Evolutionary conservation across 2,329 filamentous ascomycete species (phyloP).

Genomic region (Westerdykella ornata): DNA sequence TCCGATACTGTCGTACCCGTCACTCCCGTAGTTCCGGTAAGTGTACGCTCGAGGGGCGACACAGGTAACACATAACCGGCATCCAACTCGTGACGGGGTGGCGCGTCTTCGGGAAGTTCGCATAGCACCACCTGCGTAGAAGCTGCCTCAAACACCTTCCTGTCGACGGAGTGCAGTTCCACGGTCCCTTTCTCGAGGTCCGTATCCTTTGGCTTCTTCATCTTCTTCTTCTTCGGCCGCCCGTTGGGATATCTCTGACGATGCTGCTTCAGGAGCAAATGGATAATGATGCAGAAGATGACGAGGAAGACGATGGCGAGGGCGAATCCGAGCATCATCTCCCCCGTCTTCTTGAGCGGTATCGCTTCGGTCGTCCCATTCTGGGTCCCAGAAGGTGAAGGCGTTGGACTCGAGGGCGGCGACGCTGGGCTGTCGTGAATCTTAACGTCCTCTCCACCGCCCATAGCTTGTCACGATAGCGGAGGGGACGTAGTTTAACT

Average conservation of each 20-base stretch:
- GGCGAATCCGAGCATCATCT: conserved; percentile 16
- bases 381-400: background rate
- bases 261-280: conserved; percentile 8
- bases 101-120: background rate
- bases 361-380: background rate
- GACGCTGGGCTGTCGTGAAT: background rate
- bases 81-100: background rate
- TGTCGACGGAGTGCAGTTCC: background rate
- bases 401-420: background rate
- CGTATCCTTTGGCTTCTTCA: conserved; percentile 37
- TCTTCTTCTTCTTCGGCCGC: conserved; percentile 51
- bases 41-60: background rate
- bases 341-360: conserved; percentile 5
- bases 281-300: conserved; percentile 6
- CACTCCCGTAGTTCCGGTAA: background rate
- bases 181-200: background rate
- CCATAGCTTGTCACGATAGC: background rate
- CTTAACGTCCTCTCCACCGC: background rate
- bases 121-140: background rate
- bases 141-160: background rate
- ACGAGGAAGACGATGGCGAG: conserved; percentile 15
- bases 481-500: too few species aligned
- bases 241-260: conserved; percentile 20
- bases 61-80: background rate
- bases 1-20: background rate